Base-by-base conservation (phyloP, 108 stramenopile species). In the Chaetoceros tenuissimus region DNA sequence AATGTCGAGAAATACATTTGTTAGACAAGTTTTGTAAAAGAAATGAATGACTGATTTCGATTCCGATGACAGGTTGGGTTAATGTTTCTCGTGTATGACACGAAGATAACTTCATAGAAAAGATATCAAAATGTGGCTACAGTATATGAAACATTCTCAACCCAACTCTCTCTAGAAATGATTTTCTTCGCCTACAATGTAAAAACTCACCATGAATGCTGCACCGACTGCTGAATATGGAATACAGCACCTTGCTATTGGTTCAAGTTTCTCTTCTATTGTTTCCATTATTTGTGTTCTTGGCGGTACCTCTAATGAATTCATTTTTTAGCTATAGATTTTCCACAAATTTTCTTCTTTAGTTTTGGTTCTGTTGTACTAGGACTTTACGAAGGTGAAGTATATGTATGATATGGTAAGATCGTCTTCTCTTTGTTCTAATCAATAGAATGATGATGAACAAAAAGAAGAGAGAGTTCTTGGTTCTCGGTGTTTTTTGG, bases 141-240 rank as follows among this genome's bases (percentile, higher is more conserved):
- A 40, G 13, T 5, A 5, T 10, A 13, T 40, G 34, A 40, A 10
- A 40, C 34, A 40, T 40, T 5, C 34, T 10, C 34, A 10, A 40
- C 8, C 5, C 8, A 40, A 40, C 5, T 5, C 13, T 10, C 34
- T 5, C 34, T 40, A 40, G 8, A 10, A 40, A 10, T 13, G 8
- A 40, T 40, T 40, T 13, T 10, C 34, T 40, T 13, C n/a, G n/a
- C n/a, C n/a, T n/a, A n/a, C n/a, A n/a, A n/a, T n/a, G n/a, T n/a
- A 44, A 23, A 27, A 58, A 86, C 89, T 83, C 67, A 91, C 89
- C 45, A 81, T 85, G 49, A 92, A 92, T 18, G 87, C 55, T 48
- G 82, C 80, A 23, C 90, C 90, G 30, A 80, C 76, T 47, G 77
- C 78, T 43, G 86, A 87, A 66, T 92, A 92, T 27, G 78, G 59